Evolutionary conservation across 108 stramenopile species (phyloP).

Genomic region (Conticribra weissflogii): DNA sequence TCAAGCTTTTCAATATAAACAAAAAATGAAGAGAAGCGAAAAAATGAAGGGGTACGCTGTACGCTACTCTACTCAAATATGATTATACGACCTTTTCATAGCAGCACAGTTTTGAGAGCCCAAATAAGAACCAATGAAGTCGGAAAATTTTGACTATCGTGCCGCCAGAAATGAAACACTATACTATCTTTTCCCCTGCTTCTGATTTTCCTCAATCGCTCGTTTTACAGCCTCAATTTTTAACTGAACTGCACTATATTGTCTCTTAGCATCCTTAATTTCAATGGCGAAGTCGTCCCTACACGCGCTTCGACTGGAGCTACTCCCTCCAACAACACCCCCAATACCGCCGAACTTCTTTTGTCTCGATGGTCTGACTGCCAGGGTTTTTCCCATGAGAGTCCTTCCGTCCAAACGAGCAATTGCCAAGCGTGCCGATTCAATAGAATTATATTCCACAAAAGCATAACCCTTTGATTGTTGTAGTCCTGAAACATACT

Average conservation of each 20-base stretch:
- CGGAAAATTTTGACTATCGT: too few relatives aligned
- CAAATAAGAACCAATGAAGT: too few relatives aligned
- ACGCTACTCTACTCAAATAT: too few relatives aligned
- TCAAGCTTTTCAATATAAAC: too few relatives aligned
- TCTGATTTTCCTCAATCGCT: constrained; percentile 40
- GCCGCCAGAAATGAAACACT: too few relatives aligned
- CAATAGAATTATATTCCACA: constrained; percentile 34
- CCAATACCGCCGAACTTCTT: constrained; percentile 12
- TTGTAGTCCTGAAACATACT: constrained; percentile 20
- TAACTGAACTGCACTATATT: constrained; percentile 25
- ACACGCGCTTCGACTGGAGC: neutral
- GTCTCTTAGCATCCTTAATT: constrained; percentile 29
- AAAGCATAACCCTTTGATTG: constrained; percentile 49
- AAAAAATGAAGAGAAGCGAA: too few relatives aligned
- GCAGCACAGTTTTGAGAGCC: too few relatives aligned
- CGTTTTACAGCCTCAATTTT: constrained; percentile 43
- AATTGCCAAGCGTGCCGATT: constrained; percentile 44
- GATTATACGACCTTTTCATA: too few relatives aligned
- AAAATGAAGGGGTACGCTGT: too few relatives aligned
- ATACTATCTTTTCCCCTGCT: too few relatives aligned
- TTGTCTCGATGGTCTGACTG: constrained; percentile 29
- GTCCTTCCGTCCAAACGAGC: constrained; percentile 29
- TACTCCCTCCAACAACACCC: neutral
- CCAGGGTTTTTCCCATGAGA: constrained; percentile 35
- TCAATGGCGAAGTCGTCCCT: neutral